These are phyloP conservation scores for Vanilla planifolia DNA, from an alignment of 106 monocot species.

Conservation along the genomic window DNA sequence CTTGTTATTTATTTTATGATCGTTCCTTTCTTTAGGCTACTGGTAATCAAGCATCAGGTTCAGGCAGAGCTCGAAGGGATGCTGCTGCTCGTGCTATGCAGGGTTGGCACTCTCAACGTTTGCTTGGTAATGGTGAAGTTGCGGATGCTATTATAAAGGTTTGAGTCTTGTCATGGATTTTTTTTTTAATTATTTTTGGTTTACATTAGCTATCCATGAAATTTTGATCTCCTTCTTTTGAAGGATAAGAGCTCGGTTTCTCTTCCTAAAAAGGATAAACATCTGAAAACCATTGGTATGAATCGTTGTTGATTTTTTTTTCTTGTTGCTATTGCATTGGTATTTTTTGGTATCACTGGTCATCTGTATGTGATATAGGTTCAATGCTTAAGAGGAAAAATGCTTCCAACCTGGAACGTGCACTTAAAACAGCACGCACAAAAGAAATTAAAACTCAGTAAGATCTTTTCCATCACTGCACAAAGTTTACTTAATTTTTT, in stretches of 20 bases:
- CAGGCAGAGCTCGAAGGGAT: constrained; percentile 89
- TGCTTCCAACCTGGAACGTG: constrained; percentile 37
- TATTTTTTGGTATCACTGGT: neutral
- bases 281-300: constrained; percentile 58
- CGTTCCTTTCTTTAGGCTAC: constrained; percentile 23
- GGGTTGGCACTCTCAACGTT: constrained; percentile 86
- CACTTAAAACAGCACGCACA: constrained; percentile 39
- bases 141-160: constrained; percentile 94
- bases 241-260: constrained; percentile 53
- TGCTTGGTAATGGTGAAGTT: constrained; percentile 81
- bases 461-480: constrained; percentile 16
- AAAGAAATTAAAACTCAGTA: constrained; percentile 60
- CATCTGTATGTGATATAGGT: constrained; percentile 34
- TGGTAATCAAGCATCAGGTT: constrained; percentile 44
- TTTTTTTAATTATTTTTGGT: too few species aligned
- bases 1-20: constrained; percentile 1
- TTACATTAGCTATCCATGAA: too few species aligned
- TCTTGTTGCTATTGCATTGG: too few species aligned
- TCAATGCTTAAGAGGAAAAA: constrained; percentile 61
- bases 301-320: neutral
- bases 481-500: neutral
- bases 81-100: constrained; percentile 98
- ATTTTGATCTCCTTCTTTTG: constrained; percentile 4
- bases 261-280: constrained; percentile 54
- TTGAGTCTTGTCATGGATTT: constrained; percentile 2